phyloP scores from a whole-genome alignment of 1,284 basidiomycete genomes.

The Golubevia sp. region DNA sequence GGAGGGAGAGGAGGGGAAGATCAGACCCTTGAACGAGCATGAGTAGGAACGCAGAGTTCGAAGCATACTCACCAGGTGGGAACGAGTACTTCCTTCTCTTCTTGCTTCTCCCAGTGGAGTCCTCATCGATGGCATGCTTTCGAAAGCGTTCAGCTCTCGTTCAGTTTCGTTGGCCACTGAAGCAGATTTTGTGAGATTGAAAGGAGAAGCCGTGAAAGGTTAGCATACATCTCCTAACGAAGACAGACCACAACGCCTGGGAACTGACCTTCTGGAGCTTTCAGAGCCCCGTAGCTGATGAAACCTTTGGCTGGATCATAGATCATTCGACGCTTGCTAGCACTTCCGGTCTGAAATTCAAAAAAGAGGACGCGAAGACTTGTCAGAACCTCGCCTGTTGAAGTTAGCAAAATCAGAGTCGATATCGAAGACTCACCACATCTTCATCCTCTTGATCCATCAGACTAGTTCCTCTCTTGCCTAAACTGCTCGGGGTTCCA shows the following conservation, averaged over 20 bases:
- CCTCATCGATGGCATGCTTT: too few relatives aligned
- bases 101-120: too few relatives aligned
- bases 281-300: constrained; percentile 44
- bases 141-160: too few relatives aligned
- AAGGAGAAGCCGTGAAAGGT: background rate
- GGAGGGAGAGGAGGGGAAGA: too few relatives aligned
- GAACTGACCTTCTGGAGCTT: constrained; percentile 21
- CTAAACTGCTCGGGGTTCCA: background rate
- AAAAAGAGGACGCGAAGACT: background rate
- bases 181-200: too few relatives aligned
- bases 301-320: constrained; percentile 54
- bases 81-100: too few relatives aligned
- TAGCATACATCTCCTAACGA: background rate
- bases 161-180: too few relatives aligned
- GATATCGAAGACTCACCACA: background rate
- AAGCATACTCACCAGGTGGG: too few relatives aligned
- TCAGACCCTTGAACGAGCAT: too few relatives aligned
- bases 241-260: background rate
- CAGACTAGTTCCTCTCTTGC: background rate
- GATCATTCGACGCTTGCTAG: constrained; percentile 45
- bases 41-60: too few relatives aligned
- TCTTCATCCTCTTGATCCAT: background rate
- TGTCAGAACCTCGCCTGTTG: background rate
- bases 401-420: background rate
- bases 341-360: constrained; percentile 3